phyloP scores from a whole-genome alignment of 192 early-diverging fungal species.

The Podila epicladia region DNA sequence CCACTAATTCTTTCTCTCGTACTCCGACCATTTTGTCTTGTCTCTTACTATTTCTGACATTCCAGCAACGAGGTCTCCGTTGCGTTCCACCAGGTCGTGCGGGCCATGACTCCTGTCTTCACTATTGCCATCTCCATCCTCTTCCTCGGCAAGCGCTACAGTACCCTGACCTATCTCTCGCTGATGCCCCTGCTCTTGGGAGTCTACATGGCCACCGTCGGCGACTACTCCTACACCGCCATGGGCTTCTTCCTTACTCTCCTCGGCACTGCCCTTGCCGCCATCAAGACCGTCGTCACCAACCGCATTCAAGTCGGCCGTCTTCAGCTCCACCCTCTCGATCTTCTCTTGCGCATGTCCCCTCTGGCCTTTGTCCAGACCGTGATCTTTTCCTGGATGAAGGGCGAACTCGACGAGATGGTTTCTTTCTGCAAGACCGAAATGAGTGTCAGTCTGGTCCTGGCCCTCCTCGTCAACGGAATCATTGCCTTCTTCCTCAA shows the following conservation, averaged over 20 bases:
- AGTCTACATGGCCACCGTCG: constrained; percentile 86
- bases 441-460: constrained; percentile 50
- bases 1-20: background rate
- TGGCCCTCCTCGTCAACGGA: constrained; percentile 79
- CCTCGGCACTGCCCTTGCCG: constrained; percentile 80
- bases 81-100: constrained; percentile 83
- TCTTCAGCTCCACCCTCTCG: constrained; percentile 82
- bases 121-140: constrained; percentile 73
- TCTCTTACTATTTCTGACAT: background rate
- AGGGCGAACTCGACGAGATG: constrained; percentile 70
- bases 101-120: constrained; percentile 87
- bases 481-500: constrained; percentile 89
- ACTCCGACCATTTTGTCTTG: background rate
- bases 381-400: constrained; percentile 65
- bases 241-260: constrained; percentile 83
- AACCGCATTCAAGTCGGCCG: constrained; percentile 83
- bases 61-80: constrained; percentile 42
- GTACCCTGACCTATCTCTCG: constrained; percentile 65
- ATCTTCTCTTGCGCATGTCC: constrained; percentile 82
- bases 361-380: constrained; percentile 82
- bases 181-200: constrained; percentile 75
- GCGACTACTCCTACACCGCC: constrained; percentile 78
- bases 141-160: constrained; percentile 66
- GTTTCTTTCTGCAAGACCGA: constrained; percentile 51
- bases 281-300: constrained; percentile 86